A percentile compares a stretch with the other conserved stretches of the same genome.
These are phyloP conservation scores for Fusarium longipes DNA, from an alignment of 2,329 filamentous ascomycete species.

Conservation along the genomic window DNA sequence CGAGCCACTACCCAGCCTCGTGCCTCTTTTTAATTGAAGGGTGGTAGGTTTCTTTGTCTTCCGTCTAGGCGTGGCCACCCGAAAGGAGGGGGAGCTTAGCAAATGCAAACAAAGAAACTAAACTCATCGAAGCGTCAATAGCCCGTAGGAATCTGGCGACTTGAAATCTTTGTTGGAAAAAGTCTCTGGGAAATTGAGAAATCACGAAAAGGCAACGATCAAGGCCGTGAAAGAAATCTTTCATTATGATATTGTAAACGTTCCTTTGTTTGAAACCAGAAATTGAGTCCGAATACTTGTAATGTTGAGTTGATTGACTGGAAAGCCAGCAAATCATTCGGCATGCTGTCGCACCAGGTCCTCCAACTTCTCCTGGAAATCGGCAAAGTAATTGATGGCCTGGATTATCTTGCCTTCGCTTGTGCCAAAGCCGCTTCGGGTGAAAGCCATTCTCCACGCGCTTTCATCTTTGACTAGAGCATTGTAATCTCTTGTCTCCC, in stretches of 20 bases:
- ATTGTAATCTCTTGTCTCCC: constrained; percentile 40
- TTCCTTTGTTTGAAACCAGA: constrained; percentile 10
- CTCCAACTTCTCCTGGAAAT: constrained; percentile 66
- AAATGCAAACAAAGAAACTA: constrained; percentile 27
- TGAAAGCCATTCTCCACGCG: constrained; percentile 63
- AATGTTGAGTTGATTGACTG: background rate
- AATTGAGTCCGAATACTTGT: background rate
- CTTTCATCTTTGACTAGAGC: constrained; percentile 54
- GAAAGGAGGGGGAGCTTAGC: constrained; percentile 21
- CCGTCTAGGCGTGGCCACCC: background rate
- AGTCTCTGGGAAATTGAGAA: background rate
- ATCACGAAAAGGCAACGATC: constrained; percentile 18
- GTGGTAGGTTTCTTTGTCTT: constrained; percentile 24
- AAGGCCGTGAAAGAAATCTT: constrained; percentile 4
- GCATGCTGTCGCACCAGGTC: constrained; percentile 49
- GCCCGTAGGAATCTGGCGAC: background rate
- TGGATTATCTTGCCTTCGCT: constrained; percentile 63
- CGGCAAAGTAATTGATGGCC: constrained; percentile 68
- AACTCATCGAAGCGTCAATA: background rate
- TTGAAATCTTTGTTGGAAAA: constrained; percentile 18
- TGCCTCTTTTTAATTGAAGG: background rate
- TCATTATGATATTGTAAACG: constrained; percentile 23
- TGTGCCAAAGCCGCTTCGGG: constrained; percentile 58
- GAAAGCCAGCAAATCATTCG: background rate
- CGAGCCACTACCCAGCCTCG: background rate